A percentile compares a stretch with the other conserved stretches of the same genome.
Conservation (phyloP, 2,329 filamentous ascomycete species). For the Bertia moriformis region DNA sequence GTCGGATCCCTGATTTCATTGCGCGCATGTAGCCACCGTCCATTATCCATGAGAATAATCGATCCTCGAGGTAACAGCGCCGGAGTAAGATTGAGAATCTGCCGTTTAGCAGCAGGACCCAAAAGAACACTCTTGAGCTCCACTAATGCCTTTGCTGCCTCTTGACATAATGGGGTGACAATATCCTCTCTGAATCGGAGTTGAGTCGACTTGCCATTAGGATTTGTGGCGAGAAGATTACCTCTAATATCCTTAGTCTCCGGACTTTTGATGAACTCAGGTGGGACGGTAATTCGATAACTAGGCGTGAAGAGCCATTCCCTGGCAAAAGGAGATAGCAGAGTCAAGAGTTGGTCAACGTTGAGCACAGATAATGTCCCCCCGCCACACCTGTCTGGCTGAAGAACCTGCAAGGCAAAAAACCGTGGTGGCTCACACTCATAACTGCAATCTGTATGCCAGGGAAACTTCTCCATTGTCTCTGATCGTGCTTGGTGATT, state of each 20-base stretch:
- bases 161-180: constrained; percentile 8
- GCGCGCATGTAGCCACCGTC: constrained; percentile 18
- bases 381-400: constrained; percentile 9
- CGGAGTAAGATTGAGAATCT: constrained; percentile 9
- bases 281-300: constrained; percentile 11
- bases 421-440: constrained; percentile 9
- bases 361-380: constrained; percentile 9
- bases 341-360: constrained; percentile 6
- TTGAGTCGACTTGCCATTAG: background rate
- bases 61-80: constrained; percentile 11
- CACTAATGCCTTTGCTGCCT: constrained; percentile 11
- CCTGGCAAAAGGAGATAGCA: constrained; percentile 4
- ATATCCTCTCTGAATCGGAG: constrained; percentile 14
- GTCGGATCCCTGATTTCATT: constrained; percentile 16
- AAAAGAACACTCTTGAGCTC: constrained; percentile 12
- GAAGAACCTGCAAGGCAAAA: constrained; percentile 12
- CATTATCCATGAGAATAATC: constrained; percentile 18
- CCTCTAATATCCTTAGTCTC: background rate
- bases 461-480: constrained; percentile 13
- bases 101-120: constrained; percentile 4
- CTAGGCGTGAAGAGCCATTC: constrained; percentile 6
- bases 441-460: constrained; percentile 15
- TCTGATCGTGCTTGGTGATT: constrained; percentile 8
- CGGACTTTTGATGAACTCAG: constrained; percentile 15
- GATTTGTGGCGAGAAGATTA: background rate